A percentile compares a stretch with the other conserved stretches of the same genome.
Evolutionary conservation across 1,284 basidiomycete species (phyloP).

Genomic region (Omphalotus olearius): DNA sequence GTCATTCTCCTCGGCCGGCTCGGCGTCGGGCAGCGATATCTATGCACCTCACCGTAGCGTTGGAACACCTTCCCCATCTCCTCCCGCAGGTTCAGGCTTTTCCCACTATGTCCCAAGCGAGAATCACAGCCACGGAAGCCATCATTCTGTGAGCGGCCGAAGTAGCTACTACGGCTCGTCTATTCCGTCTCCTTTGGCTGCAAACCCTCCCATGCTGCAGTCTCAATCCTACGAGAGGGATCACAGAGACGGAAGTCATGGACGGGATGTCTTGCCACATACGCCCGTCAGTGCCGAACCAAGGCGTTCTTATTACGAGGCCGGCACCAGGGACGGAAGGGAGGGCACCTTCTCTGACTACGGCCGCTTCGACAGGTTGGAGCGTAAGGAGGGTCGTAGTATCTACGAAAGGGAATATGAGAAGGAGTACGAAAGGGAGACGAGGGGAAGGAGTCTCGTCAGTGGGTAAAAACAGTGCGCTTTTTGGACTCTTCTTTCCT

Average conservation of each 20-base stretch:
- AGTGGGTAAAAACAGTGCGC: conserved; percentile 6
- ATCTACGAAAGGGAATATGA: conserved; percentile 12
- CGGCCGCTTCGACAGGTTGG: conserved; percentile 4
- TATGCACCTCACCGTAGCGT: conserved; percentile 43
- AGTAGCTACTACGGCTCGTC: conserved; percentile 10
- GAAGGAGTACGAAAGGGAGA: conserved; percentile 8
- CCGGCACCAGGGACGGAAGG: not conserved
- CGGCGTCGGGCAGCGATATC: conserved; percentile 51
- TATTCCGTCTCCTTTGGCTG: conserved; percentile 13
- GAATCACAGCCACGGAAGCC: conserved; percentile 1
- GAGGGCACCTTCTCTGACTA: not conserved
- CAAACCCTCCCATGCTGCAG: conserved; percentile 11
- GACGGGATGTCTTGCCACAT: conserved; percentile 7
- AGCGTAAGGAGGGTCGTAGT: conserved; percentile 1
- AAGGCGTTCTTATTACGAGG: conserved; percentile 10
- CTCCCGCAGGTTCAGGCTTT: conserved; percentile 45
- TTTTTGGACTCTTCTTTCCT: not conserved
- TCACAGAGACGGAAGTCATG: conserved; percentile 4
- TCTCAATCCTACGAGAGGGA: conserved; percentile 12
- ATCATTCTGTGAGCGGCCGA: not conserved
- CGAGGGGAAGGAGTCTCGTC: conserved; percentile 10
- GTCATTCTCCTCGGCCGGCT: conserved; percentile 45
- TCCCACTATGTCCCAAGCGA: conserved; percentile 38
- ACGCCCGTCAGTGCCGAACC: conserved; percentile 12
- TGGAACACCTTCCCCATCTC: conserved; percentile 57